phyloP scores from a whole-genome alignment of 1,284 basidiomycete species.

The Papiliotrema terrestris region DNA sequence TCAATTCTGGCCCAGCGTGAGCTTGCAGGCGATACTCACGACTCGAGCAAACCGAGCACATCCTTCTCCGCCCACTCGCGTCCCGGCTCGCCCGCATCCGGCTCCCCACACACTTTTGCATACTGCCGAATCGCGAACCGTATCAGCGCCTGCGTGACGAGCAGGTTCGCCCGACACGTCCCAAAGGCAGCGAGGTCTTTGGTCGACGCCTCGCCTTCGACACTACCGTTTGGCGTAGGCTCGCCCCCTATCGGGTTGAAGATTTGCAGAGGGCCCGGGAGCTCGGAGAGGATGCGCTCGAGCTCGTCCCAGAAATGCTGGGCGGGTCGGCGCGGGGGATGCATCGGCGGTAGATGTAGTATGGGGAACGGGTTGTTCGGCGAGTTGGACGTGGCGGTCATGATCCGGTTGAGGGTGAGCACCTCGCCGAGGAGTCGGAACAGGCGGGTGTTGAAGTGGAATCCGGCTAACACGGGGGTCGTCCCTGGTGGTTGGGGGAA shows the following conservation, averaged over 20 bases:
- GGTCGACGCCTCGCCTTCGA: not conserved
- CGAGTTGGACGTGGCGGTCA: slow-evolving; percentile 2
- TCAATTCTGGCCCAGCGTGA: not conserved
- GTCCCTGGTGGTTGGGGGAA: slow-evolving; percentile 22
- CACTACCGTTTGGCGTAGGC: slow-evolving; percentile 3
- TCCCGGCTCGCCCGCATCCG: slow-evolving; percentile 10
- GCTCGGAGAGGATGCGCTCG: slow-evolving; percentile 13
- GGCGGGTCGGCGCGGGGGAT: slow-evolving; percentile 4
- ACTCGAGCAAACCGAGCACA: slow-evolving; percentile 18
- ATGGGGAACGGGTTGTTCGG: slow-evolving; percentile 9
- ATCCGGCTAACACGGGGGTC: slow-evolving; percentile 24
- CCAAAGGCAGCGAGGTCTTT: slow-evolving; percentile 13
- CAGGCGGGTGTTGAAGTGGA: slow-evolving; percentile 30
- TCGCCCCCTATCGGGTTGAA: slow-evolving; percentile 5
- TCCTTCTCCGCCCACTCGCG: slow-evolving; percentile 22
- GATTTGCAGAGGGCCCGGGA: slow-evolving; percentile 15
- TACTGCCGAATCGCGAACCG: slow-evolving; percentile 27
- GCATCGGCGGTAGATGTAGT: slow-evolving; percentile 3
- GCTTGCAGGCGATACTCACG: slow-evolving; percentile 9
- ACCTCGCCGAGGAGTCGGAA: slow-evolving; percentile 26
- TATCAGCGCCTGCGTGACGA: slow-evolving; percentile 28
- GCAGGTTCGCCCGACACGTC: slow-evolving; percentile 28
- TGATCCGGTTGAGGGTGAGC: slow-evolving; percentile 10
- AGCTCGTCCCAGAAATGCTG: slow-evolving; percentile 15
- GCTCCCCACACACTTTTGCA: slow-evolving; percentile 17